Conservation (phyloP, 2,329 filamentous ascomycete genomes). For the Hysterium pulicare region DNA sequence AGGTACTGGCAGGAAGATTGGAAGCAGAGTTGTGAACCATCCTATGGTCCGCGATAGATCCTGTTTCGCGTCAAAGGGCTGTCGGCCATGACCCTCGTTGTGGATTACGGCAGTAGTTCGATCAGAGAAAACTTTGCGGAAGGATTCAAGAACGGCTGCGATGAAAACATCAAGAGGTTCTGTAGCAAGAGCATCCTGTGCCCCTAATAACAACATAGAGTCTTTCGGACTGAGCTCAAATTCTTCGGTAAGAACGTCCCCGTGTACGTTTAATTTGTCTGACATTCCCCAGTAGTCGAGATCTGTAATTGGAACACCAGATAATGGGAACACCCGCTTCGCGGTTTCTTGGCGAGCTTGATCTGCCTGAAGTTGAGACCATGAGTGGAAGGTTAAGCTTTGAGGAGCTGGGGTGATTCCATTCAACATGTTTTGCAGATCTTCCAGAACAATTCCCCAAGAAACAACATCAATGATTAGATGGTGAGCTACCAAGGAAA, state of each 20-base stretch:
- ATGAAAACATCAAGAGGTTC: constrained; percentile 37
- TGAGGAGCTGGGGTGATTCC: constrained; percentile 23
- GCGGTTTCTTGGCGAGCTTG: constrained; percentile 24
- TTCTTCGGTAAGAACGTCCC: constrained; percentile 28
- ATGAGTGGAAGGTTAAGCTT: constrained; percentile 35
- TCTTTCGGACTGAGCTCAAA: constrained; percentile 30
- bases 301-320: constrained; percentile 23
- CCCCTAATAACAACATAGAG: constrained; percentile 30
- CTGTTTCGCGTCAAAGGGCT: constrained; percentile 44
- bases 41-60: constrained; percentile 50
- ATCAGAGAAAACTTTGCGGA: constrained; percentile 42
- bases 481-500: constrained; percentile 37
- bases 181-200: constrained; percentile 32
- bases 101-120: constrained; percentile 42
- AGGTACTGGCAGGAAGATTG: constrained; percentile 23
- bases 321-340: constrained; percentile 23
- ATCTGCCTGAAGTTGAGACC: constrained; percentile 31
- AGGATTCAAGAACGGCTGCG: constrained; percentile 39
- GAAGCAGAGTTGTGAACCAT: constrained; percentile 47
- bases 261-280: constrained; percentile 28
- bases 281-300: constrained; percentile 40
- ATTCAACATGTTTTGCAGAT: constrained; percentile 33
- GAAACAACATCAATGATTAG: constrained; percentile 38
- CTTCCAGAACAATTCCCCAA: constrained; percentile 38
- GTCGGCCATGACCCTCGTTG: constrained; percentile 50